phyloP scores from a whole-genome alignment of 1,139 yeast genomes.

The Hansenula lynferdii region DNA sequence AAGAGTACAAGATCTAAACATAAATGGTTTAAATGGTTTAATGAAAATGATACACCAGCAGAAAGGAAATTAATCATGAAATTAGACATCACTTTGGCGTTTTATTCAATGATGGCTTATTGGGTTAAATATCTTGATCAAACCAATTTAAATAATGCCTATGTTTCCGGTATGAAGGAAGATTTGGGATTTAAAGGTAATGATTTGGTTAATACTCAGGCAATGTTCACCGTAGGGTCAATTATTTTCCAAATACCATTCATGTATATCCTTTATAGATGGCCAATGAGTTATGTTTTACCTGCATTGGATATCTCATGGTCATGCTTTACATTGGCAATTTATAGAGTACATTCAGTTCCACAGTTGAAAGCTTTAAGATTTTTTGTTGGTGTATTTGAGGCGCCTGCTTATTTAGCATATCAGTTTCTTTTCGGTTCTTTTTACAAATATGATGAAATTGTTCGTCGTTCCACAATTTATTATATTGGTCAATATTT shows the following conservation, averaged over 20 bases:
- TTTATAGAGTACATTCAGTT: conserved; percentile 19
- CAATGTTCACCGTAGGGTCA: conserved; percentile 53
- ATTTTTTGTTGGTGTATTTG: conserved; percentile 48
- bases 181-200: conserved; percentile 56
- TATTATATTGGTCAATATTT: conserved; percentile 56
- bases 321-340: conserved; percentile 25
- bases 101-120: conserved; percentile 53
- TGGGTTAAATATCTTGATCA: conserved; percentile 53
- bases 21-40: conserved; percentile 65
- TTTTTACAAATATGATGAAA: conserved; percentile 58
- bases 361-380: conserved; percentile 25
- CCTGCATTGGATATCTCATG: conserved; percentile 36
- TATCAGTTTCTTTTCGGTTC: conserved; percentile 59
- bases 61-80: conserved; percentile 48
- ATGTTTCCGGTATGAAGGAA: conserved; percentile 57
- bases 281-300: conserved; percentile 51
- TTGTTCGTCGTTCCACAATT: conserved; percentile 54
- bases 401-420: conserved; percentile 55
- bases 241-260: conserved; percentile 49
- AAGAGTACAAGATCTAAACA: conserved; percentile 32
- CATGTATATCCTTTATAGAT: conserved; percentile 30
- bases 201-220: conserved; percentile 54
- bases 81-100: conserved; percentile 44
- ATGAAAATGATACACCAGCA: conserved; percentile 48
- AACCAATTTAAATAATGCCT: conserved; percentile 41